Evolutionary conservation across 768 basidiomycete species (phyloP).

Genomic region (Tephrocybe sp.): DNA sequence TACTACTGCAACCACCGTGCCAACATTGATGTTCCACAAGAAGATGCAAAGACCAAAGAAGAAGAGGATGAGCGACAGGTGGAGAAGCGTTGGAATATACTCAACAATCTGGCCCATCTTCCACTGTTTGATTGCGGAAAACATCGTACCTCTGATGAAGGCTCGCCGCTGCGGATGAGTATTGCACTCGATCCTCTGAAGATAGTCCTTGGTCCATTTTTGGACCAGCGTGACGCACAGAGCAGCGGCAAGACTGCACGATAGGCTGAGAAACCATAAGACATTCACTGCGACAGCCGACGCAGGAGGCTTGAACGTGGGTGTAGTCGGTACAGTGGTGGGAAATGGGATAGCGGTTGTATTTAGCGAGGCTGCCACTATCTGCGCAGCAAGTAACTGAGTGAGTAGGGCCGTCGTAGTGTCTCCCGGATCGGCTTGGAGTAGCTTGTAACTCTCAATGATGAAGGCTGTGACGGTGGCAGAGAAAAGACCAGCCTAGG

Average conservation of each 20-base stretch:
- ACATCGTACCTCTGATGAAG: neutral
- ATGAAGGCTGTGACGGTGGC: constrained; percentile 38
- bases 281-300: constrained; percentile 25
- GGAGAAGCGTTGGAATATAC: constrained; percentile 2
- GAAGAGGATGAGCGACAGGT: constrained; percentile 10
- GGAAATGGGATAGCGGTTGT: neutral
- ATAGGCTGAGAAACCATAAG: constrained; percentile 30
- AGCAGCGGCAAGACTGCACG: constrained; percentile 24
- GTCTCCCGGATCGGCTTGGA: constrained; percentile 28
- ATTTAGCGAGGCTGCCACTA: constrained; percentile 1
- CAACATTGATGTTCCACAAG: neutral
- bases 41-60: constrained; percentile 6
- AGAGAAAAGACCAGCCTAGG: constrained; percentile 41
- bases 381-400: constrained; percentile 12
- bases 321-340: neutral
- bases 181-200: neutral
- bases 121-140: constrained; percentile 1
- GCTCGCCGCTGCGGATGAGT: neutral
- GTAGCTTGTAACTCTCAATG: constrained; percentile 31
- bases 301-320: constrained; percentile 14
- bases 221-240: constrained; percentile 24
- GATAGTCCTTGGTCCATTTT: constrained; percentile 5
- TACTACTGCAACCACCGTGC: neutral
- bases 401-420: constrained; percentile 25
- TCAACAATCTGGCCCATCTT: constrained; percentile 5